These are phyloP conservation scores for Pinus albicaulis DNA, from an alignment of 75 land plant genomes.

Conservation along the genomic window DNA sequence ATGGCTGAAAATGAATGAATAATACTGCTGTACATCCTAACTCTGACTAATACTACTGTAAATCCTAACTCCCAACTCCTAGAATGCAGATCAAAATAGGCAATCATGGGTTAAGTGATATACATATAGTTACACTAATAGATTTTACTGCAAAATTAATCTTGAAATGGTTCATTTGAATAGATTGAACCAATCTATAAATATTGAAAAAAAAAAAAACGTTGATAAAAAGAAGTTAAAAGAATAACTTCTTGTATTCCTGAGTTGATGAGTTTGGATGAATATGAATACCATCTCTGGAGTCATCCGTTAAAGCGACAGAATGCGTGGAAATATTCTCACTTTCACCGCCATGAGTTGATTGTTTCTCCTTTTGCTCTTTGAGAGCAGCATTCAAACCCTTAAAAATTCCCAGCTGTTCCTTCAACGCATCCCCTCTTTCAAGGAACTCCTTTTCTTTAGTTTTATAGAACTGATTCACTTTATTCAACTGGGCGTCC, in stretches of 20 bases:
- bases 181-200: background rate
- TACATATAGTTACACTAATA: background rate
- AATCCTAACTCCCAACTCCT: too few relatives aligned
- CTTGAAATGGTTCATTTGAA: background rate
- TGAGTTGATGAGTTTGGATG: constrained; percentile 22
- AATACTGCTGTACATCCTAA: too few relatives aligned
- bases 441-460: constrained; percentile 66
- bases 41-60: too few relatives aligned
- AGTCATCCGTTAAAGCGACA: constrained; percentile 10
- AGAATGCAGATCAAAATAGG: background rate
- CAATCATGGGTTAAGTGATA: background rate
- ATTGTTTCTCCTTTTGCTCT: constrained; percentile 12
- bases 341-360: background rate
- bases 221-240: too few relatives aligned
- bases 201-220: too few relatives aligned
- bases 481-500: constrained; percentile 80
- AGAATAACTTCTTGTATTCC: constrained; percentile 10
- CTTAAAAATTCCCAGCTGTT: constrained; percentile 58
- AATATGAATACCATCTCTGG: constrained; percentile 40
- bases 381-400: constrained; percentile 26
- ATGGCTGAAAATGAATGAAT: too few relatives aligned
- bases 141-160: background rate
- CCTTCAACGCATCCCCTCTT: constrained; percentile 49
- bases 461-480: constrained; percentile 64
- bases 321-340: background rate